phyloP scores from a whole-genome alignment of 2,329 filamentous ascomycete genomes.

The Phoma sp. region DNA sequence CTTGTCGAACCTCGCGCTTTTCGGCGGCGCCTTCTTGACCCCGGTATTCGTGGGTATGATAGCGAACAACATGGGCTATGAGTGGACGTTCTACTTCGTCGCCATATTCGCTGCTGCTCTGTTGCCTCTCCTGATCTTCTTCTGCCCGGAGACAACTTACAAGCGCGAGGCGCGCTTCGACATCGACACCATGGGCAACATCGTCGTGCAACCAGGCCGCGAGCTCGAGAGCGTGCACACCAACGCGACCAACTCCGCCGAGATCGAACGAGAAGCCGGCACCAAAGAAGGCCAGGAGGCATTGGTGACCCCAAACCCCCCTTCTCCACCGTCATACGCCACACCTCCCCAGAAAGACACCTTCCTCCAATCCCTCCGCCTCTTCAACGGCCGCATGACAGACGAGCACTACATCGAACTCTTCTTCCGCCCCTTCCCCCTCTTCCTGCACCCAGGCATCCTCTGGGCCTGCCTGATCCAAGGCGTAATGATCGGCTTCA shows the following conservation, averaged over 20 bases:
- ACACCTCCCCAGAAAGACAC: conserved; percentile 57
- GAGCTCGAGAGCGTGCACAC: neutral
- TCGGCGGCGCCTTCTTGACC: conserved; percentile 75
- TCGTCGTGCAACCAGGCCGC: conserved; percentile 17
- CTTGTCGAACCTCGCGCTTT: conserved; percentile 72
- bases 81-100: conserved; percentile 87
- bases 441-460: conserved; percentile 85
- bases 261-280: conserved; percentile 4
- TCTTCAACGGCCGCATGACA: conserved; percentile 83
- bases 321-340: neutral
- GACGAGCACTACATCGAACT: conserved; percentile 73
- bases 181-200: conserved; percentile 63
- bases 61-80: conserved; percentile 75
- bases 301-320: neutral
- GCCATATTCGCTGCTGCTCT: conserved; percentile 79
- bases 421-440: conserved; percentile 74
- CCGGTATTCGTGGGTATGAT: conserved; percentile 92
- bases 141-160: conserved; percentile 86
- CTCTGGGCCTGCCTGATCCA: conserved; percentile 83
- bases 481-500: conserved; percentile 93
- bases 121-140: conserved; percentile 74
- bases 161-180: conserved; percentile 70
- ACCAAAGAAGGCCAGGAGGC: neutral
- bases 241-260: neutral
- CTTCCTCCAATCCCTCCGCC: conserved; percentile 65